Percentiles rank a stretch among this genome's conserved stretches.
These are phyloP conservation scores for Farysia itapuensis DNA, from an alignment of 1,284 basidiomycete species.

Conservation along the genomic window DNA sequence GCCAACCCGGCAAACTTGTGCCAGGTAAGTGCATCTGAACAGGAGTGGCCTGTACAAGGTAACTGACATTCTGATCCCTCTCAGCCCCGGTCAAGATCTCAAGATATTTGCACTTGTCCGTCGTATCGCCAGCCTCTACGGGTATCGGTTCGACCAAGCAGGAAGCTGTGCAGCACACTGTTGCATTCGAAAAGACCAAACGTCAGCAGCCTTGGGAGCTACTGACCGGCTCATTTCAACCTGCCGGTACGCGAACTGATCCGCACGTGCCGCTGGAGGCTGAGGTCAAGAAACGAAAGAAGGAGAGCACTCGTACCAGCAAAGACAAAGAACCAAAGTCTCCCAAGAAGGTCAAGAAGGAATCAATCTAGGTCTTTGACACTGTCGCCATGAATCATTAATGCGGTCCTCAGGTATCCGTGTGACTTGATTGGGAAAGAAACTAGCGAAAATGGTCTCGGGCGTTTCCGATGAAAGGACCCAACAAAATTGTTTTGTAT, in stretches of 20 bases:
- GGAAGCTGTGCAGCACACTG: background rate
- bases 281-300: background rate
- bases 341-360: conserved; percentile 23
- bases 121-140: conserved; percentile 23
- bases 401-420: too few species aligned
- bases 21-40: background rate
- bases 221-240: conserved; percentile 25
- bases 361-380: background rate
- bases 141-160: conserved; percentile 1
- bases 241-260: background rate
- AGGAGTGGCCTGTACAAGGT: background rate
- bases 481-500: too few species aligned
- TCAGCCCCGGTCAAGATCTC: conserved; percentile 13
- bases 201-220: conserved; percentile 46
- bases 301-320: background rate
- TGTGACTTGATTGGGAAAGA: too few species aligned
- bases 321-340: conserved; percentile 1
- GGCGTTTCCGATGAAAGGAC: too few species aligned
- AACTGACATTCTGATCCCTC: background rate
- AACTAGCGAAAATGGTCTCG: too few species aligned
- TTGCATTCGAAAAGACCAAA: conserved; percentile 2
- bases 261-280: background rate
- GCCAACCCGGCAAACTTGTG: conserved; percentile 16
- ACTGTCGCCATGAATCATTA: background rate
- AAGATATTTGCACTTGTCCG: conserved; percentile 23